These are phyloP conservation scores for Dryadomyces sulphureus DNA, from an alignment of 2,329 filamentous ascomycete species.

Conservation along the genomic window DNA sequence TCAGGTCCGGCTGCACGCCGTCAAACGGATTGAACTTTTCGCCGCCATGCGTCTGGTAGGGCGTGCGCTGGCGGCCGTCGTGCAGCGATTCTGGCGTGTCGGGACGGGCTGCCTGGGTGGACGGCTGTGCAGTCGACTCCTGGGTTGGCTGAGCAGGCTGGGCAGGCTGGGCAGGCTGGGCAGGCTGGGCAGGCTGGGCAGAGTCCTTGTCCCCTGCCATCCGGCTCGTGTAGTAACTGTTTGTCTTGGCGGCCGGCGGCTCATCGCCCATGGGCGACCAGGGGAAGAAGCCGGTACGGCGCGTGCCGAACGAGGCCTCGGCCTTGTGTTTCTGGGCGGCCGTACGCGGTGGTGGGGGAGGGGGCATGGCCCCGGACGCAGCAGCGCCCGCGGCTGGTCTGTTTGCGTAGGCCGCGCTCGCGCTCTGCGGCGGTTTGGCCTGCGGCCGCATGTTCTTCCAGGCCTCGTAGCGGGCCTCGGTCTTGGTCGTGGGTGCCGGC, in stretches of 20 bases:
- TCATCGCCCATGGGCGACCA: slow-evolving; percentile 37
- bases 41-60: slow-evolving; percentile 39
- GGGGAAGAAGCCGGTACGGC: slow-evolving; percentile 32
- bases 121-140: neutral
- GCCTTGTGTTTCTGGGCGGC: slow-evolving; percentile 38
- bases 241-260: slow-evolving; percentile 30
- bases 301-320: slow-evolving; percentile 37
- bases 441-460: slow-evolving; percentile 21
- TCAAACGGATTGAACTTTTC: slow-evolving; percentile 46
- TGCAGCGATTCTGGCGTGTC: slow-evolving; percentile 14
- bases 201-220: slow-evolving; percentile 5
- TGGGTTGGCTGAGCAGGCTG: too few species aligned
- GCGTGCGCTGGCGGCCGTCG: slow-evolving; percentile 40
- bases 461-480: slow-evolving; percentile 16
- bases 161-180: neutral
- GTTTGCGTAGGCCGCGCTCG: slow-evolving; percentile 10
- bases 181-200: neutral
- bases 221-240: slow-evolving; percentile 31
- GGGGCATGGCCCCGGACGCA: slow-evolving; percentile 5
- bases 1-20: slow-evolving; percentile 18
- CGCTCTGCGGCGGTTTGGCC: slow-evolving; percentile 11
- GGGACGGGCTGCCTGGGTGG: neutral
- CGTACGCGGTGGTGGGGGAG: slow-evolving; percentile 29
- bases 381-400: neutral
- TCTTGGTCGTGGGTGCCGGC: slow-evolving; percentile 9